These are phyloP conservation scores for Neurospora sp. DNA, from an alignment of 495 filamentous ascomycete genomes.

Conservation along the genomic window DNA sequence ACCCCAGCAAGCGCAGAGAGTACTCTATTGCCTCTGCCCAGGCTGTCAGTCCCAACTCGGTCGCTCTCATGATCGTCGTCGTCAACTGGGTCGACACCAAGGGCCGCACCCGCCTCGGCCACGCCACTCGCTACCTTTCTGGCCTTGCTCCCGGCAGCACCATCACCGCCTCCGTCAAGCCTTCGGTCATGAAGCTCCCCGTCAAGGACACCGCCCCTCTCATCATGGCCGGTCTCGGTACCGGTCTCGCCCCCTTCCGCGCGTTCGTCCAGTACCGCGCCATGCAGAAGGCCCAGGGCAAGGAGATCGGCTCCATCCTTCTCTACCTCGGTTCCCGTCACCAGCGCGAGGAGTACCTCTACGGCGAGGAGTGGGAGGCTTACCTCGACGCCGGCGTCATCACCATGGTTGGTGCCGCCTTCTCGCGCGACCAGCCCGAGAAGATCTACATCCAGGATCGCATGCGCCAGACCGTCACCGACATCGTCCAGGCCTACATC, in stretches of 20 bases:
- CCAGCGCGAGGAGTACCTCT: constrained; percentile 96
- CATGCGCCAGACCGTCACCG: constrained; percentile 79
- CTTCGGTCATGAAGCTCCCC: constrained; percentile 94
- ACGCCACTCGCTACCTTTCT: constrained; percentile 82
- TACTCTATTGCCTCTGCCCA: constrained; percentile 97
- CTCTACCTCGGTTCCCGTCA: constrained; percentile 95
- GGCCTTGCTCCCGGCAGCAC: constrained; percentile 59
- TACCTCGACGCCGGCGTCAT: constrained; percentile 93
- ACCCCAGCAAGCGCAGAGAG: constrained; percentile 88
- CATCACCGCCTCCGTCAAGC: constrained; percentile 87
- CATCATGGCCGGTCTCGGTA: constrained; percentile 99
- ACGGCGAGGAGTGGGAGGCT: constrained; percentile 98
- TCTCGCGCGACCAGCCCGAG: constrained; percentile 91
- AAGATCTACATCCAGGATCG: constrained; percentile 99
- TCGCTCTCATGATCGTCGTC: constrained; percentile 96
- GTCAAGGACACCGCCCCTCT: constrained; percentile 74
- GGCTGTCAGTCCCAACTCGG: constrained; percentile 74
- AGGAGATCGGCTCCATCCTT: constrained; percentile 85
- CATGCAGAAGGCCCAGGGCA: constrained; percentile 89
- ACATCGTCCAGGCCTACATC: constrained; percentile 84
- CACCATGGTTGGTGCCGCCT: constrained; percentile 85
- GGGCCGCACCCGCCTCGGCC: constrained; percentile 84
- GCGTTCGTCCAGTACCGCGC: constrained; percentile 97
- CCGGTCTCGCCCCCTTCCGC: constrained; percentile 92
- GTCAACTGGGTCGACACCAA: constrained; percentile 85